phyloP scores from a whole-genome alignment of 2,329 filamentous ascomycete genomes.

The Simplicillium aogashimaense region DNA sequence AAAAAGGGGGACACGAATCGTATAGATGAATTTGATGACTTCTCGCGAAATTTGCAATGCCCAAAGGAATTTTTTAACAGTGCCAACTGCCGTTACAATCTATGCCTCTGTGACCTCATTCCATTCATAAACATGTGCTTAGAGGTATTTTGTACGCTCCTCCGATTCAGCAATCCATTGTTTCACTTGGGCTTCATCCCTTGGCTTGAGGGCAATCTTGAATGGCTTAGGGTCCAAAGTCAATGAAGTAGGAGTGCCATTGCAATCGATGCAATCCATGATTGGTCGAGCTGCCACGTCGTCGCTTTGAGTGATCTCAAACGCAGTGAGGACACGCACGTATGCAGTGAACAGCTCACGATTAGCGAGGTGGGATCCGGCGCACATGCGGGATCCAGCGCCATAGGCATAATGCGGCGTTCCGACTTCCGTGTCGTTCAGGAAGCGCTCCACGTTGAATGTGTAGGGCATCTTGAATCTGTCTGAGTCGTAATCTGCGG shows the following conservation, averaged over 20 bases:
- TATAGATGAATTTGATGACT: too few species aligned
- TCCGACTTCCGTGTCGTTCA: constrained; percentile 43
- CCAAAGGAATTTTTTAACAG: neutral
- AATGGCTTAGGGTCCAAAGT: constrained; percentile 55
- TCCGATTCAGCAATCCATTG: constrained; percentile 44
- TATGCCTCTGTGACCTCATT: neutral
- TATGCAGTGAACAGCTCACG: constrained; percentile 53
- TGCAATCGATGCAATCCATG: constrained; percentile 48
- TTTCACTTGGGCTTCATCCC: constrained; percentile 33
- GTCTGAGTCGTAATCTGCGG: constrained; percentile 59
- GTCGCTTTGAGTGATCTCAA: constrained; percentile 39
- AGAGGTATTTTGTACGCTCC: constrained; percentile 34
- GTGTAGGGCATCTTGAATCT: constrained; percentile 55
- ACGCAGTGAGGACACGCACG: constrained; percentile 47
- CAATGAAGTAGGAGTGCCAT: constrained; percentile 43
- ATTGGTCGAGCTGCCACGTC: constrained; percentile 37
- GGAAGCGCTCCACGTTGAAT: constrained; percentile 64
- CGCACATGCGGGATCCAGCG: constrained; percentile 54
- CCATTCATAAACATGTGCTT: constrained; percentile 8
- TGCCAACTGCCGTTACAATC: neutral
- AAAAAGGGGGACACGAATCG: too few species aligned
- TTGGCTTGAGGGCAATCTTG: constrained; percentile 43
- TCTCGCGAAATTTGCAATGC: too few species aligned
- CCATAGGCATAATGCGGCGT: constrained; percentile 55
- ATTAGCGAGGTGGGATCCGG: constrained; percentile 53